Evolutionary conservation across 345 rosid species (phyloP).

Genomic region (Iberis pinnata): DNA sequence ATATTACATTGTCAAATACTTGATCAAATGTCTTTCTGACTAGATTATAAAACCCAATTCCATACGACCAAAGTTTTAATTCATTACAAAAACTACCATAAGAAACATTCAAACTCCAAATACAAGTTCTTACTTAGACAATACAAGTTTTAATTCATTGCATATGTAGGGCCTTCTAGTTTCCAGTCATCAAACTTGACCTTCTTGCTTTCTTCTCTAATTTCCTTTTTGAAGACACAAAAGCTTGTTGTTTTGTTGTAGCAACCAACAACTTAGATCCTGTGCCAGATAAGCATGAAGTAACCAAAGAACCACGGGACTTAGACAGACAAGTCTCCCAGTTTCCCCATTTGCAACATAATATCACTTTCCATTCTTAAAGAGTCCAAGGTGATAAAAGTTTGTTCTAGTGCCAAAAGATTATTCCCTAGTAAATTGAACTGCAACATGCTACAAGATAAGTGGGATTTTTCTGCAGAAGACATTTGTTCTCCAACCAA

Average conservation of each 20-base stretch:
- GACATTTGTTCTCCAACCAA: slow-evolving; percentile 29
- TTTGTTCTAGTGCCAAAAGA: slow-evolving; percentile 54
- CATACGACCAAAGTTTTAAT: too few species aligned
- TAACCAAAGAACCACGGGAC: slow-evolving; percentile 29
- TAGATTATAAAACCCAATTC: too few species aligned
- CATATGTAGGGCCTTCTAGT: too few species aligned
- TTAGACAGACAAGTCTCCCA: slow-evolving; percentile 53
- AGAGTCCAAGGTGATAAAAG: slow-evolving; percentile 40
- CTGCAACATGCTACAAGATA: slow-evolving; percentile 27
- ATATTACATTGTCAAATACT: too few species aligned
- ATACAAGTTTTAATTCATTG: too few species aligned
- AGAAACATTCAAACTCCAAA: too few species aligned
- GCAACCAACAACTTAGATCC: slow-evolving; percentile 22
- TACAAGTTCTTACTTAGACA: too few species aligned
- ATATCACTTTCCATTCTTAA: slow-evolving; percentile 56
- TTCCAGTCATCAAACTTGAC: slow-evolving; percentile 22
- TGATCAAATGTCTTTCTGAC: too few species aligned
- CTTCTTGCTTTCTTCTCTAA: slow-evolving; percentile 40
- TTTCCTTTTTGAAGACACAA: slow-evolving; percentile 38
- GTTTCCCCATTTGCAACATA: slow-evolving; percentile 48
- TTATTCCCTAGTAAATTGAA: slow-evolving; percentile 57
- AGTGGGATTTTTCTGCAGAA: slow-evolving; percentile 13
- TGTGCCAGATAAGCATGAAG: slow-evolving; percentile 33
- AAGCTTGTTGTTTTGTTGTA: slow-evolving; percentile 19
- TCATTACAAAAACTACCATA: too few species aligned